Conservation (phyloP, 1,284 basidiomycete species). For the Meripilus lineatus region DNA sequence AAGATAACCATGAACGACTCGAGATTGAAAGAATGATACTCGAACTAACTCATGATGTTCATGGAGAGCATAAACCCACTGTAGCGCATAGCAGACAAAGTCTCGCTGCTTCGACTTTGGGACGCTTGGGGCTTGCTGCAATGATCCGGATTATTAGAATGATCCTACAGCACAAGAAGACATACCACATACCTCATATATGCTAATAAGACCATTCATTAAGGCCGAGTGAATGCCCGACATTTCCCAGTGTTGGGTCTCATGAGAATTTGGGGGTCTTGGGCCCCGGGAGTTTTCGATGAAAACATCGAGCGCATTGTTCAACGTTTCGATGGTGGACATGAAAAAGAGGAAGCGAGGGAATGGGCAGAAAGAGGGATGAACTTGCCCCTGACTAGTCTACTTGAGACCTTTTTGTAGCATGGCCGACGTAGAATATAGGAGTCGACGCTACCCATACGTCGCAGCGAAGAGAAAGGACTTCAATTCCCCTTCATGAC, state of each 20-base stretch:
- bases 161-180: not conserved
- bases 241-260: constrained; percentile 14
- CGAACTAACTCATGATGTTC: constrained; percentile 14
- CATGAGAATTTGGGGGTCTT: constrained; percentile 9
- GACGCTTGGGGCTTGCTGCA: constrained; percentile 12
- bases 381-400: no score
- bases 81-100: constrained; percentile 12
- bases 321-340: constrained; percentile 5
- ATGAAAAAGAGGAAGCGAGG: no score
- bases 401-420: no score
- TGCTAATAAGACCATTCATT: constrained; percentile 10
- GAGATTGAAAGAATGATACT: no score
- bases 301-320: constrained; percentile 9
- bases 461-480: no score
- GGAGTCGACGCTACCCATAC: no score
- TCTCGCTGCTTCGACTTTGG: constrained; percentile 7
- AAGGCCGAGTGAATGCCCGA: constrained; percentile 12
- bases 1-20: no score
- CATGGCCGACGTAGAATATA: no score
- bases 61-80: constrained; percentile 12
- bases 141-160: not conserved
- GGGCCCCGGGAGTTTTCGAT: constrained; percentile 6
- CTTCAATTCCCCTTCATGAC: no score
- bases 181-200: constrained; percentile 10
- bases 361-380: no score